Base-by-base conservation (phyloP, 163 green algal genomes). In the Scenedesmus sp. region DNA sequence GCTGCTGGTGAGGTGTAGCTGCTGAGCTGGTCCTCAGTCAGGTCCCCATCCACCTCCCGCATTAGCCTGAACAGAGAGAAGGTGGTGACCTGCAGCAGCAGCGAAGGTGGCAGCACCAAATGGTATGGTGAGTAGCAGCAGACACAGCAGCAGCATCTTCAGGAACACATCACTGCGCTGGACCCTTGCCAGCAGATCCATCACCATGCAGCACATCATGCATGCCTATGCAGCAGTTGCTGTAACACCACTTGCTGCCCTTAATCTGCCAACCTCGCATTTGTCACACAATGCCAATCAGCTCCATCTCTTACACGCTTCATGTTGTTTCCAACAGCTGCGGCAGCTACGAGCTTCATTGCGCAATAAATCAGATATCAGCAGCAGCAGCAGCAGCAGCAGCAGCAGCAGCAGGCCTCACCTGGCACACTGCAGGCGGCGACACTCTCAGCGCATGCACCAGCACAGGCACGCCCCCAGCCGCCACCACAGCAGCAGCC, bases 41-140 rank as follows among this genome's bases (percentile, higher is more conserved):
- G n/a, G 12, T 91, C 77, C 2, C 76, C 88, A 16, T 91, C 88
- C 6, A 91, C 23, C 16, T 87, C 88, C 0, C 77, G 56, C 76
- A 84, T 82, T 2, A 91, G 9, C 52, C 88, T 81, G 77, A 88
- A 91, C 57, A 91, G 88, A 0, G 60, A 13, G 56, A 91, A 91
- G 52, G 88, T 91, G 23, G 88, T 87, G 3, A 91, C 88, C 87
- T 91, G 87, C 23, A 67, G 26, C 34, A n/a, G 74, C 74, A 76
- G 26, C 66, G 18, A 73, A 18, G 12, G 12, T 13, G 20, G 10
- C 64, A 73, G 64, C 64, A 73, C 3, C 10, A 73, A 46, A 46
- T 46, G 34, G 34, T 46, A 46, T 46, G 34, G 34, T 46, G 34
- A 46, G 34, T 46, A 46, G 34, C 34, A 46, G 34, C 34, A 46